Evolutionary conservation across 768 basidiomycete species (phyloP), one percentile per base, ranked within the genome.

Genomic region (Amanita exitialis): DNA sequence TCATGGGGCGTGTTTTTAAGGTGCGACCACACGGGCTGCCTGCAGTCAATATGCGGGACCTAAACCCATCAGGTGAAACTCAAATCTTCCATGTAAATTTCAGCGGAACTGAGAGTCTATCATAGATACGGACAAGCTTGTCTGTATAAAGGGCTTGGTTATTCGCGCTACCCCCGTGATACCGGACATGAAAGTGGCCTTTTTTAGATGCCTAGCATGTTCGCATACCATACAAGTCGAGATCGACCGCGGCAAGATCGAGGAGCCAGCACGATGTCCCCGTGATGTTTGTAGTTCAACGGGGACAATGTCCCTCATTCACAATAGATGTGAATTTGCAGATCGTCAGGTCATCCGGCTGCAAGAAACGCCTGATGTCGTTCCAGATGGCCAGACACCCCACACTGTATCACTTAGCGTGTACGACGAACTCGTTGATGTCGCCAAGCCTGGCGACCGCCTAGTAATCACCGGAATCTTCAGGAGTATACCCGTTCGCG

Each of bases 151-250:
- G 64, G 96, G 96, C 52, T 81, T 99, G 6, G 92, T 98, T 59
- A 98, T 99, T 54, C 87, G 96, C 20, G 90, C 94, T 0, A 97
- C 96, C 0, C 91, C 95, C 9, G 88, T 99, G 60, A 97, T 98
- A 53, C 96, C 96, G 3, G 96, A 99, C 67, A 98, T 99, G 96
- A 94, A 95, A 69, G 82, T 82, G 57, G 96, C 95, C 18, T 98
- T 99, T 74, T 99, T 99, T 79, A 88, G 94, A 49, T 99, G 96
- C 68, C 73, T 90, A 23, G 87, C 86, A 34, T 99, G 96, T 65
- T 86, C 86, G 36, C 96, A 98, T 66, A 97, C 96, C n/a, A 83
- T 92, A 6, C 92, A 92, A 62, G 89, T 91, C 55, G 93, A 96
- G 62, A 96, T 98, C 45, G 94, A 97, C 66, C 85, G 94, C n/a